A percentile compares a stretch with the other conserved stretches of the same genome.
Conservation (phyloP, 2,329 filamentous ascomycete species). For the Knoxdaviesia capensis region DNA sequence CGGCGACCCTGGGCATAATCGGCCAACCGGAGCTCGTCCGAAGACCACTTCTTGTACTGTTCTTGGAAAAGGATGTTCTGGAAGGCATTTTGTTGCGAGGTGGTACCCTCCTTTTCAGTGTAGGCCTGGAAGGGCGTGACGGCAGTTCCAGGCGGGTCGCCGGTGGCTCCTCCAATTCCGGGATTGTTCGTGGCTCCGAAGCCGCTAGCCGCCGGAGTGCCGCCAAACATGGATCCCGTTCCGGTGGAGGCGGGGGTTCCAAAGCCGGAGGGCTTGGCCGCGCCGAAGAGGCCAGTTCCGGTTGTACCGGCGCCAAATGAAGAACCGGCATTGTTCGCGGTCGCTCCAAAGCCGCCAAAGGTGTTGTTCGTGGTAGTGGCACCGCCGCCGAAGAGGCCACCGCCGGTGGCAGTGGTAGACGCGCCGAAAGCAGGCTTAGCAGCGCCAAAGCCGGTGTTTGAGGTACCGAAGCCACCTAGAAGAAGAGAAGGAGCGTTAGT, state of each 20-base stretch:
- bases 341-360: slow-evolving; percentile 4
- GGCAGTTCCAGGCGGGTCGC: slow-evolving; percentile 49
- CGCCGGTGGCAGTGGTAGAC: slow-evolving; percentile 4
- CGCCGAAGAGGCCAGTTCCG: slow-evolving; percentile 30
- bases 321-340: slow-evolving; percentile 11
- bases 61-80: slow-evolving; percentile 65
- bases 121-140: slow-evolving; percentile 47
- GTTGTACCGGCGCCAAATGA: slow-evolving; percentile 21
- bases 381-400: slow-evolving; percentile 20
- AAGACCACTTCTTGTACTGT: slow-evolving; percentile 73
- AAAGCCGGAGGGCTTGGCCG: slow-evolving; percentile 24
- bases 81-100: slow-evolving; percentile 38
- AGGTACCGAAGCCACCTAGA: slow-evolving; percentile 20
- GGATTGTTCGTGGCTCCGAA: slow-evolving; percentile 25
- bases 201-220: slow-evolving; percentile 15
- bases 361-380: slow-evolving; percentile 8
- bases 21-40: slow-evolving; percentile 63
- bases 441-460: slow-evolving; percentile 16
- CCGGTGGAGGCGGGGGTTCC: slow-evolving; percentile 19
- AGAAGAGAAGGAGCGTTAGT: no score
- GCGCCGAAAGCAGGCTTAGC: slow-evolving; percentile 6
- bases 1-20: slow-evolving; percentile 80
- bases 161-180: slow-evolving; percentile 27
- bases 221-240: slow-evolving; percentile 26
- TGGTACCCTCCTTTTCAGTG: slow-evolving; percentile 52